A percentile compares a stretch with the other conserved stretches of the same genome.
Conservation (phyloP, 345 rosid species). For the Pistacia atlantica region DNA sequence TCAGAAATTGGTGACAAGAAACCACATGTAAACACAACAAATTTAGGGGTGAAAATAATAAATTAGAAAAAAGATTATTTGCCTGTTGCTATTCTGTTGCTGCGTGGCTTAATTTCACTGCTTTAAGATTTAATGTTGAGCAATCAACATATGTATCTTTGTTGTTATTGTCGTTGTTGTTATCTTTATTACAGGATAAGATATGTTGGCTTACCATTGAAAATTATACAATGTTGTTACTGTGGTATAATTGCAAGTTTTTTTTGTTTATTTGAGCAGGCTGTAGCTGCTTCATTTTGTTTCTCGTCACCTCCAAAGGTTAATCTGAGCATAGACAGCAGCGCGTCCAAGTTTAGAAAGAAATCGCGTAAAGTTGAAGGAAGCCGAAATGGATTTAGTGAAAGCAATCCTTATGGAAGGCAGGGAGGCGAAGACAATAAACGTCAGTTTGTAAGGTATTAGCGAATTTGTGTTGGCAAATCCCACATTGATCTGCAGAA, state of each 20-base stretch:
- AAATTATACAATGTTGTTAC: too few species aligned
- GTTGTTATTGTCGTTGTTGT: not conserved
- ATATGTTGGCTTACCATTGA: not conserved
- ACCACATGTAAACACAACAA: not conserved
- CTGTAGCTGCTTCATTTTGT: constrained; percentile 86
- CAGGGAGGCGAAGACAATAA: constrained; percentile 41
- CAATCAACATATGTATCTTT: not conserved
- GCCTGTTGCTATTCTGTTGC: not conserved
- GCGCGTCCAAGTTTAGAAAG: constrained; percentile 83
- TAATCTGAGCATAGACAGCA: constrained; percentile 82
- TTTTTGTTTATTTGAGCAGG: constrained; percentile 48
- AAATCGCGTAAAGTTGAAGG: constrained; percentile 50
- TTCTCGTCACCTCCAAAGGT: constrained; percentile 91
- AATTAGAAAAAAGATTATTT: not conserved
- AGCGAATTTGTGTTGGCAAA: constrained; percentile 26
- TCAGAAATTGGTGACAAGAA: not conserved
- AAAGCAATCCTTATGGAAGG: constrained; percentile 80
- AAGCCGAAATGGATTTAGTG: constrained; percentile 61
- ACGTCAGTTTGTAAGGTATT: constrained; percentile 62
- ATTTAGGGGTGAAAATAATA: not conserved
- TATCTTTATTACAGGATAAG: not conserved
- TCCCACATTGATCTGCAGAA: constrained; percentile 2
- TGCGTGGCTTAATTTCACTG: not conserved
- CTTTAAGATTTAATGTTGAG: not conserved
- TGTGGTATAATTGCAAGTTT: not conserved